Evolutionary conservation across 148 eudicot species (phyloP), one percentile per base, ranked within the genome.

Genomic region (Dysphania ambrosioides): DNA sequence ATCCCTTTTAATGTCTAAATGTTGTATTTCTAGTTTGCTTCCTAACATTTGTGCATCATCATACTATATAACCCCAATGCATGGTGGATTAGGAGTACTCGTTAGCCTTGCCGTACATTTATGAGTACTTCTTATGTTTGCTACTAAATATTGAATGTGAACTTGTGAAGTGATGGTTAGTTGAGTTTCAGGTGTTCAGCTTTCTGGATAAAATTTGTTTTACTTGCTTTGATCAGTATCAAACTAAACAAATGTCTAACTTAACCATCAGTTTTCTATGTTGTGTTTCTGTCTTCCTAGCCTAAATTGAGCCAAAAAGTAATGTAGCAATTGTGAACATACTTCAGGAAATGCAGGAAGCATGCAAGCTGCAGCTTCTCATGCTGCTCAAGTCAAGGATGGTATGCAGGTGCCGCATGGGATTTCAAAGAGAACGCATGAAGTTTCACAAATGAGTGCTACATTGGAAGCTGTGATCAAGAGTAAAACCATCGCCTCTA

Each of bases 401-500:
- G 82, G 68, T 51, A 40, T 62, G 47, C 64, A 63, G 67, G 24
- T 56, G 49, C 62, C 68, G 12, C 72, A 26, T 66, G 65, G 57
- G 47, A 70, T 61, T 38, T 35, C 30, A 30, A 79, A 55, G 31
- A 66, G 40, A 34, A 34, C 18, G 40, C 61, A 61, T 69, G 75
- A 77, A 55, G 66, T 16, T 71, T 16, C 66, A 66, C 79, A 75
- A 44, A 62, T 67, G 38, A 72, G 67, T 72, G 79, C 79, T 30
- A 74, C 81, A 56, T 4, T 83, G 70, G 86, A 80, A 64, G 72
- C 68, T 32, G 81, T 71, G 24, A 38, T 80, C 11, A 74, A 80
- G 77, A 70, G 78, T 53, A 81, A 60, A 78, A 80, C 71, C 21
- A 66, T 64, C 75, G 79, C 75, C 24, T 75, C 34, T 24, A 78